Evolutionary conservation across 2,329 filamentous ascomycete genomes (phyloP), one percentile per base, ranked within the genome.

Genomic region (Albophoma yamanashiensis): DNA sequence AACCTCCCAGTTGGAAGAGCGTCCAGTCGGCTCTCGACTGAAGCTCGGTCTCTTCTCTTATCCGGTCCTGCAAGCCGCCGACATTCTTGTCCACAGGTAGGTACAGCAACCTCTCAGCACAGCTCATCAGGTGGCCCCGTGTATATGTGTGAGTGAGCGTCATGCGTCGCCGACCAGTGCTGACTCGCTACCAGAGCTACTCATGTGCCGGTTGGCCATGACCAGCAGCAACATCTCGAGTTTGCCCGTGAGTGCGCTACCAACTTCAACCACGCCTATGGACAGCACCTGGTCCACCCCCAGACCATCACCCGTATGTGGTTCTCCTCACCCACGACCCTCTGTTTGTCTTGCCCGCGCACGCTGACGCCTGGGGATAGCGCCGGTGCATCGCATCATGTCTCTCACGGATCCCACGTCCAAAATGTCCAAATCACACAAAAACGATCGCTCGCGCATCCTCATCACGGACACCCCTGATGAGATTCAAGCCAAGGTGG

Each of bases 341-440:
- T 4, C 27, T 22, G 11, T n/a, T 14, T 22, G 31, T 14, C 50
- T 20, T 15, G 14, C 27, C 9, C 38, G 27, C 38, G 3, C 17
- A 36, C 38, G 36, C 42, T 38, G 42, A 31, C 38, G 15, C 42
- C 34, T 14, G 47, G 20, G n/a, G 0, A 17, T 17, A 91, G 88
- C 88, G n/a, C 87, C 89, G 5, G 84, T 89, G 2, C 90, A 89
- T 67, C 86, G 93, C 62, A 82, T 99, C 63, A 97, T 97, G 92
- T 96, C 92, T 22, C 83, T 99, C 27, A 85, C 83, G 58, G 78
- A 90, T 14, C 93, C 94, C 0, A 76, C 73, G 0, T 79, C 83
- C 58, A 99, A 99, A 72, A 99, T 99, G 94, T 96, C 92, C 60
- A 99, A 99, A 74, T 96, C 92, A 0, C 82, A 91, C 67, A 70